Base-by-base conservation (phyloP, 2,329 filamentous ascomycete species). In the Talaromyces sp. region DNA sequence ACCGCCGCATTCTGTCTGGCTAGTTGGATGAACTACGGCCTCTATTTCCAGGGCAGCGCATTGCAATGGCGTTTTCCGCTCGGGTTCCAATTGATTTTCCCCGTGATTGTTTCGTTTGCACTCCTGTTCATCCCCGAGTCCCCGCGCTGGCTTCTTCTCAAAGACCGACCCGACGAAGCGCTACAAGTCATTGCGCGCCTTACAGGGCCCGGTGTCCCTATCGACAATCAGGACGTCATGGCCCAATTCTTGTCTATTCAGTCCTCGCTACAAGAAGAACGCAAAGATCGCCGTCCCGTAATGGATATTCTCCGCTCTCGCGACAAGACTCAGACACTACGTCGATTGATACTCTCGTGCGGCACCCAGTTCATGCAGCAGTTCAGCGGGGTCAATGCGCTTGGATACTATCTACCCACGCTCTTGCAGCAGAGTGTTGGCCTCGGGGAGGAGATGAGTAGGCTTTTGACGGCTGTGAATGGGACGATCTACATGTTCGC, bases 401-500 rank as follows among this genome's bases (percentile, higher is more conserved):
- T 50, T 14, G 47, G 47, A 2, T 50, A 50, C 47, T 50, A 50
- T 11, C 47, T 50, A 6, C 47, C 47, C 16, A 50, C 47, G 2
- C 47, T 50, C 22, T 13, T 50, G 6, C 47, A 50, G 13, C 22
- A 50, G 24, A 50, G 47, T 6, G 47, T 50, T 31, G 47, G 47
- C 27, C 47, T 50, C 3, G 47, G 47, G 0, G 47, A 50, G 7
- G 47, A 50, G 24, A 50, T 50, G 47, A 50, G 47, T 41, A 50
- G 66, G 3, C 54, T 70, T 11, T 45, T 70, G 47, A 65, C 67
- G 10, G 69, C 66, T 11, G 52, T 66, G 37, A 69, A 70, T 45
- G 65, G 58, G 16, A 69, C 66, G 1, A 60, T 60, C 13, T 70
- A 69, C 31, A 54, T 69, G 22, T 56, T 64, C 16, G 67, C 66